Percentiles rank a stretch among this genome's conserved stretches.
phyloP scores from a whole-genome alignment of 441 rosid genomes.

The Euphorbia celastroides region DNA sequence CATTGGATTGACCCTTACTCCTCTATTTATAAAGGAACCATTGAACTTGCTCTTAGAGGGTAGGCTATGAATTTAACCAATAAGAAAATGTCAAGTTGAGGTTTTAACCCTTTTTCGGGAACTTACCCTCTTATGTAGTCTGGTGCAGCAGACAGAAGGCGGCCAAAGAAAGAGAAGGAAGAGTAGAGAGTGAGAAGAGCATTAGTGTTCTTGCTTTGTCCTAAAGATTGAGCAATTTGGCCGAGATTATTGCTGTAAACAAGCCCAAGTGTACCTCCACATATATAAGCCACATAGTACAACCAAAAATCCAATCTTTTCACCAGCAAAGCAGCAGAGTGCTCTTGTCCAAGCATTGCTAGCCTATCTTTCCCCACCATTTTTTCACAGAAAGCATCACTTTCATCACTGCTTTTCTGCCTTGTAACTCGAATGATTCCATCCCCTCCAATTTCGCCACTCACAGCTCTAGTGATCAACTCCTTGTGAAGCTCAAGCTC shows the following conservation, averaged over 20 bases:
- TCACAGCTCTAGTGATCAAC: conserved; percentile 37
- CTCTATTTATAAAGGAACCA: too few relatives aligned
- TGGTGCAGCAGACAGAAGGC: conserved; percentile 79
- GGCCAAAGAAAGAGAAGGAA: conserved; percentile 91
- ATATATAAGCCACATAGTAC: conserved; percentile 70
- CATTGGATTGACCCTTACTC: too few relatives aligned
- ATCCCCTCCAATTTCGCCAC: conserved; percentile 33
- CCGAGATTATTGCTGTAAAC: conserved; percentile 93
- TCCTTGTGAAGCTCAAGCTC: conserved; percentile 87
- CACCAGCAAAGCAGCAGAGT: conserved; percentile 46
- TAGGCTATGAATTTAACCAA: too few relatives aligned
- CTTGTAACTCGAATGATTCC: conserved; percentile 18
- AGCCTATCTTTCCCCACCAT: conserved; percentile 52
- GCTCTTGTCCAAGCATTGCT: conserved; percentile 73
- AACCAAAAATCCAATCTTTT: conserved; percentile 84
- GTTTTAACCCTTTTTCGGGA: not conserved
- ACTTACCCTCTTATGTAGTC: conserved; percentile 81
- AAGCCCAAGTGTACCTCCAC: conserved; percentile 95
- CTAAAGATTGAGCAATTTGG: conserved; percentile 83
- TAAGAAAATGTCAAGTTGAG: not conserved
- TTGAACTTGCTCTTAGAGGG: too few relatives aligned
- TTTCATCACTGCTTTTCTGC: conserved; percentile 27
- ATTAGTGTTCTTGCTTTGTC: conserved; percentile 48
- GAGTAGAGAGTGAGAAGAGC: conserved; percentile 84
- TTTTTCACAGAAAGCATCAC: conserved; percentile 39